Evolutionary conservation across 441 rosid genomes (phyloP).

Genomic region (Corymbia calophylla): DNA sequence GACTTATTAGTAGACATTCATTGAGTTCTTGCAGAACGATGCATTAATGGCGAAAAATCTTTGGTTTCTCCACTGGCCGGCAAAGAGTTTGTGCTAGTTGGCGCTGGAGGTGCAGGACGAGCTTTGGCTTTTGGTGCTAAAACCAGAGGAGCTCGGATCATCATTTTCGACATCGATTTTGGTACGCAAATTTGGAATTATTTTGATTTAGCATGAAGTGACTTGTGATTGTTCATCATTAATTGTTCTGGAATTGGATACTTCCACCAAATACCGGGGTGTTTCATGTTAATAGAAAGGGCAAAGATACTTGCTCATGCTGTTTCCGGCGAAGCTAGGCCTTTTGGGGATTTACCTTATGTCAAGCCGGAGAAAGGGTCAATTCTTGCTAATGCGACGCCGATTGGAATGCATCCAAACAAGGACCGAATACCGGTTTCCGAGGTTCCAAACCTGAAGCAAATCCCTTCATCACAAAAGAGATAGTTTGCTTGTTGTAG

Average conservation of each 20-base stretch:
- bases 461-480: neutral
- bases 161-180: slow-evolving; percentile 40
- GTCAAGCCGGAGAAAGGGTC: slow-evolving; percentile 38
- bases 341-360: slow-evolving; percentile 14
- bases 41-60: neutral
- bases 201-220: neutral
- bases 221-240: neutral
- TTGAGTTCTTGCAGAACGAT: neutral
- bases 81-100: slow-evolving; percentile 40
- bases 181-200: slow-evolving; percentile 13
- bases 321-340: slow-evolving; percentile 36
- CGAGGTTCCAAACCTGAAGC: slow-evolving; percentile 19
- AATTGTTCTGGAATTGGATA: neutral
- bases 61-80: slow-evolving; percentile 20
- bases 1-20: neutral
- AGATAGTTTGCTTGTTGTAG: neutral
- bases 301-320: slow-evolving; percentile 39
- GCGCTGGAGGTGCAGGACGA: slow-evolving; percentile 63
- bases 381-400: slow-evolving; percentile 54
- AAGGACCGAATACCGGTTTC: slow-evolving; percentile 36
- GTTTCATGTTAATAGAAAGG: slow-evolving; percentile 20
- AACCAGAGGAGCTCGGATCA: slow-evolving; percentile 34
- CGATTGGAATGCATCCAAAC: slow-evolving; percentile 51
- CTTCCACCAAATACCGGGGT: neutral
- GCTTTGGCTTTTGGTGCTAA: slow-evolving; percentile 54